These are phyloP conservation scores for Dothiorella sarmentorum DNA, from an alignment of 2,329 filamentous ascomycete species.

Conservation along the genomic window DNA sequence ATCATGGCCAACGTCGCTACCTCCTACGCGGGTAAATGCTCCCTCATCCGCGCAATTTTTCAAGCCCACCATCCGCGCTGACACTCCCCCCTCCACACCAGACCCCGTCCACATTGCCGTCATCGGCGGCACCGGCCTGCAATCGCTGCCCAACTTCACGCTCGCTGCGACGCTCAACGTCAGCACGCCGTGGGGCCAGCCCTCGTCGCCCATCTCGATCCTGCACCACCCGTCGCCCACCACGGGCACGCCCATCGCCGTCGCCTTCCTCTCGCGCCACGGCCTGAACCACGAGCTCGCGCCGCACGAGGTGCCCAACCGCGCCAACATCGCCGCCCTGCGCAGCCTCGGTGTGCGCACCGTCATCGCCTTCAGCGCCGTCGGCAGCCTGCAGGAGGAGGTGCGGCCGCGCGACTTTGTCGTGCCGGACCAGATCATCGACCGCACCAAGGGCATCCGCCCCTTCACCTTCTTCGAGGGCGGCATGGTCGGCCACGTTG, in stretches of 20 bases:
- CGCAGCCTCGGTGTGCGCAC: conserved; percentile 83
- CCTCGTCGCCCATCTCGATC: conserved; percentile 76
- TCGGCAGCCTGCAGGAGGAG: conserved; percentile 86
- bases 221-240: conserved; percentile 79
- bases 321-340: conserved; percentile 97
- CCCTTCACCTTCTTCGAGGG: conserved; percentile 95
- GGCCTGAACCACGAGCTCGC: conserved; percentile 84
- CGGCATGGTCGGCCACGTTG: conserved; percentile 88
- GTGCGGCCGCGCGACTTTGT: conserved; percentile 97
- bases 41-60: neutral
- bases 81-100: conserved; percentile 23
- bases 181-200: conserved; percentile 82
- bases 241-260: conserved; percentile 55
- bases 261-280: conserved; percentile 94
- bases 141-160: conserved; percentile 80
- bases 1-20: conserved; percentile 20
- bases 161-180: conserved; percentile 76
- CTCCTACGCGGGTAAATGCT: conserved; percentile 11
- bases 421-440: conserved; percentile 92
- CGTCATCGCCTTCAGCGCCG: conserved; percentile 91
- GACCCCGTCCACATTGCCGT: conserved; percentile 50
- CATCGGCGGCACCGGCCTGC: conserved; percentile 77
- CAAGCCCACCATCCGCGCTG: neutral
- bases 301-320: conserved; percentile 90
- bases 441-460: conserved; percentile 90